These are phyloP conservation scores for Hebeloma cylindrosporum DNA, from an alignment of 768 basidiomycete species.

Conservation along the genomic window DNA sequence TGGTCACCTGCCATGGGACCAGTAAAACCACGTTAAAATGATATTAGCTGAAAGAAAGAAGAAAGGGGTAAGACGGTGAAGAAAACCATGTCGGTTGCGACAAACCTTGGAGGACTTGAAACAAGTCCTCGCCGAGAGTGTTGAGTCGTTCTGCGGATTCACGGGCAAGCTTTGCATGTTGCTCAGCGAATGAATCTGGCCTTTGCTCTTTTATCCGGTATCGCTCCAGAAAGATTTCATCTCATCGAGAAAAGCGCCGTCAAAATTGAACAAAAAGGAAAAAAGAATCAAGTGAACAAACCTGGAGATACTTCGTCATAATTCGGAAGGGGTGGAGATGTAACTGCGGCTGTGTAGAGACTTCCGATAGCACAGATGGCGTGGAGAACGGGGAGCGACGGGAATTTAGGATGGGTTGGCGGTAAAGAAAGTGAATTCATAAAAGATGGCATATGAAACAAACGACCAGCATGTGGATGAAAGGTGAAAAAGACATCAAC, in stretches of 20 bases:
- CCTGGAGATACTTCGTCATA: conserved; percentile 49
- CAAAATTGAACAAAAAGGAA: not conserved
- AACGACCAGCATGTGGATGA: conserved; percentile 69
- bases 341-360: conserved; percentile 68
- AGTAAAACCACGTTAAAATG: conserved; percentile 71
- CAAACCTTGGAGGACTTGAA: conserved; percentile 63
- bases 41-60: conserved; percentile 48
- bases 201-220: conserved; percentile 44
- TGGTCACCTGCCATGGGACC: conserved; percentile 67
- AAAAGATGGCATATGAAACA: conserved; percentile 70
- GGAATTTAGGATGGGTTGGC: conserved; percentile 72
- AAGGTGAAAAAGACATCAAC: conserved; percentile 80
- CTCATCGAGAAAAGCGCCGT: conserved; percentile 31
- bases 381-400: conserved; percentile 68
- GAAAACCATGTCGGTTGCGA: not conserved
- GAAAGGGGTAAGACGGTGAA: no score
- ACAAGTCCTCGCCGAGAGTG: conserved; percentile 51
- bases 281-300: conserved; percentile 20
- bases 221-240: conserved; percentile 55
- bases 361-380: conserved; percentile 85
- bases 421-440: conserved; percentile 62
- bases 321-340: conserved; percentile 52
- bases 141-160: conserved; percentile 48
- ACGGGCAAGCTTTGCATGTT: conserved; percentile 57
- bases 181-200: conserved; percentile 63